Evolutionary conservation across 1,284 basidiomycete species (phyloP).

Genomic region (Coriolopsis trogii): DNA sequence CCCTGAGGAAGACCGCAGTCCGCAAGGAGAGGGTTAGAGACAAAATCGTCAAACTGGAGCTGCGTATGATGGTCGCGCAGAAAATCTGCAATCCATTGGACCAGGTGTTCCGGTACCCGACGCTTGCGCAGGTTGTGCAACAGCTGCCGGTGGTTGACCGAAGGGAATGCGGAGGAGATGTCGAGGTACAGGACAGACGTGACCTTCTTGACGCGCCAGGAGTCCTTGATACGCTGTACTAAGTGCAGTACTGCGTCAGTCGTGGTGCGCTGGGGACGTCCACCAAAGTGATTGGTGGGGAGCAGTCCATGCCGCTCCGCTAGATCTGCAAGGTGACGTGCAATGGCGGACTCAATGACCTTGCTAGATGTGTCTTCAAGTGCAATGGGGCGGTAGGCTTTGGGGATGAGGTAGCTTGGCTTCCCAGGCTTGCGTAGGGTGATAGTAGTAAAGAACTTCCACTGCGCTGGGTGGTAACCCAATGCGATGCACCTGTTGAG

Average conservation of each 20-base stretch:
- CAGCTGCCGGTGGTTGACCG: slow-evolving; percentile 30
- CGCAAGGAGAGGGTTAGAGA: background rate
- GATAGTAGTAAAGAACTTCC: slow-evolving; percentile 37
- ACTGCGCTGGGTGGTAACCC: slow-evolving; percentile 32
- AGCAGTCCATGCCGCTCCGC: slow-evolving; percentile 29
- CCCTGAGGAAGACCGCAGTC: slow-evolving; percentile 9
- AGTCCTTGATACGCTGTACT: slow-evolving; percentile 31
- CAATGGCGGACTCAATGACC: slow-evolving; percentile 28
- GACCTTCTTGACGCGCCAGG: slow-evolving; percentile 36
- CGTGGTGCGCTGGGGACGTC: slow-evolving; percentile 1
- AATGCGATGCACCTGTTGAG: slow-evolving; percentile 26
- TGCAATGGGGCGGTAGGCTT: slow-evolving; percentile 43
- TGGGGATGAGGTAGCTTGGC: slow-evolving; percentile 35
- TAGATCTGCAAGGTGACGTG: slow-evolving; percentile 25
- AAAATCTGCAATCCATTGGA: slow-evolving; percentile 23
- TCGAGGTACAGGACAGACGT: slow-evolving; percentile 39
- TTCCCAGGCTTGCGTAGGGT: slow-evolving; percentile 44
- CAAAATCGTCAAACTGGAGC: slow-evolving; percentile 15
- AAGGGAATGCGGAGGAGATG: slow-evolving; percentile 43
- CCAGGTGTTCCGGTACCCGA: slow-evolving; percentile 30
- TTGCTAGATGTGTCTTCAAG: slow-evolving; percentile 40
- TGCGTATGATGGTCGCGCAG: slow-evolving; percentile 6
- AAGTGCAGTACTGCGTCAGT: slow-evolving; percentile 38
- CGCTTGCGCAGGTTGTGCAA: slow-evolving; percentile 34
- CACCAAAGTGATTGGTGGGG: slow-evolving; percentile 33